phyloP scores from a whole-genome alignment of 2,329 filamentous ascomycete species.

The Alternaria consortialis region DNA sequence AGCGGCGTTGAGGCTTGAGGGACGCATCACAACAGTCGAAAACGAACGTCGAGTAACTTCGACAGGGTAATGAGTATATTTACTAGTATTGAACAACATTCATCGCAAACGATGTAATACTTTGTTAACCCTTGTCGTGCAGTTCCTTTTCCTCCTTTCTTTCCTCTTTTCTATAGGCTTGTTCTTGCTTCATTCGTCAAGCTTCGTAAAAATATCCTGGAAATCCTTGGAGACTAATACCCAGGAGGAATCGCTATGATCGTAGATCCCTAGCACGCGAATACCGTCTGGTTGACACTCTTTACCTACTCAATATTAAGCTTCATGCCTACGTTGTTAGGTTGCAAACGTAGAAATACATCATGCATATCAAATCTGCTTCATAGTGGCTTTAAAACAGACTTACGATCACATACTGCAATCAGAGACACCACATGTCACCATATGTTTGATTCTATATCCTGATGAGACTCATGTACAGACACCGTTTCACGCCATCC shows the following conservation, averaged over 20 bases:
- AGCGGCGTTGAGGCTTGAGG: neutral
- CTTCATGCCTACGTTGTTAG: too few species aligned
- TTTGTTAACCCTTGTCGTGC: neutral
- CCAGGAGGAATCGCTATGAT: too few species aligned
- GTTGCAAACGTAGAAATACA: too few species aligned
- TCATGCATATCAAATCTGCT: too few species aligned
- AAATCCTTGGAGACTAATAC: neutral
- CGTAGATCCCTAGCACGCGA: too few species aligned
- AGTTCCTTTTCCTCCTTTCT: neutral
- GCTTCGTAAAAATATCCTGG: neutral
- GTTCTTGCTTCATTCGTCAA: neutral
- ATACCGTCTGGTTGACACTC: too few species aligned
- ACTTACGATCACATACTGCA: neutral
- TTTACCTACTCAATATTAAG: too few species aligned
- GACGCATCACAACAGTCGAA: neutral
- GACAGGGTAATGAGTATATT: neutral
- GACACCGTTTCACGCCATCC: neutral
- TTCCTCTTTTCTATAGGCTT: neutral
- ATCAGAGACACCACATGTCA: neutral
- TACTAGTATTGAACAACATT: neutral
- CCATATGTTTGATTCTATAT: accelerated
- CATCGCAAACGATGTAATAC: too few species aligned
- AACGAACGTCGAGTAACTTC: neutral
- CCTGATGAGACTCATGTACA: neutral
- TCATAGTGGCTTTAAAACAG: neutral